Conservation (phyloP, 2,329 filamentous ascomycete species). For the Massarina eburnea region DNA sequence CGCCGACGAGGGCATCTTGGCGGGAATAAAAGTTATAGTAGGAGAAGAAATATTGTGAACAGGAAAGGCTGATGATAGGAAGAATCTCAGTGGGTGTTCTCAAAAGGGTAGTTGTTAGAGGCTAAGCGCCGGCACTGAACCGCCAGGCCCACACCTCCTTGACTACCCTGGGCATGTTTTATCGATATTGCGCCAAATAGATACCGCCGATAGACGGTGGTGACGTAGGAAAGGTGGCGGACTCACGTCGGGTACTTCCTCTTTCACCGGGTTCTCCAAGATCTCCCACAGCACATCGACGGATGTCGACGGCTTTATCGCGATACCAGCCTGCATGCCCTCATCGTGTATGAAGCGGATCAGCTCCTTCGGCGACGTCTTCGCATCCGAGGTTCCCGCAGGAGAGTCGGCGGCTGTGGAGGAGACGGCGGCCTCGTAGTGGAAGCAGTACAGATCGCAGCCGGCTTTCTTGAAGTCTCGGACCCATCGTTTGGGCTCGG, state of each 20-base stretch:
- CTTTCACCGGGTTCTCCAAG: constrained; percentile 69
- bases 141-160: constrained; percentile 30
- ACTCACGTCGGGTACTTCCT: constrained; percentile 86
- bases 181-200: constrained; percentile 18
- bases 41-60: constrained; percentile 2
- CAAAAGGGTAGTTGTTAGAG: constrained; percentile 14
- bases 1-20: constrained; percentile 13
- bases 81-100: constrained; percentile 10
- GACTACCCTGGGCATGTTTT: constrained; percentile 13
- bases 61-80: constrained; percentile 13
- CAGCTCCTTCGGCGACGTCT: constrained; percentile 80
- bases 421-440: constrained; percentile 89
- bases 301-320: constrained; percentile 88
- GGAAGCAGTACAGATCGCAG: constrained; percentile 99
- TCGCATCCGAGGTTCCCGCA: constrained; percentile 65
- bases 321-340: constrained; percentile 88
- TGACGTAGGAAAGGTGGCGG: constrained; percentile 4
- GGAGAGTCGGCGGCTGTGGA: constrained; percentile 84
- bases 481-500: constrained; percentile 99
- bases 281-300: constrained; percentile 94
- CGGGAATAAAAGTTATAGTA: constrained; percentile 15
- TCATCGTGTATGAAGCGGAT: constrained; percentile 87
- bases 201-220: constrained; percentile 21
- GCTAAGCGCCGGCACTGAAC: constrained; percentile 37
- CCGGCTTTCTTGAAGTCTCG: constrained; percentile 91